phyloP scores from a whole-genome alignment of 2,329 filamentous ascomycete species.

The Xylariaceae sp. region DNA sequence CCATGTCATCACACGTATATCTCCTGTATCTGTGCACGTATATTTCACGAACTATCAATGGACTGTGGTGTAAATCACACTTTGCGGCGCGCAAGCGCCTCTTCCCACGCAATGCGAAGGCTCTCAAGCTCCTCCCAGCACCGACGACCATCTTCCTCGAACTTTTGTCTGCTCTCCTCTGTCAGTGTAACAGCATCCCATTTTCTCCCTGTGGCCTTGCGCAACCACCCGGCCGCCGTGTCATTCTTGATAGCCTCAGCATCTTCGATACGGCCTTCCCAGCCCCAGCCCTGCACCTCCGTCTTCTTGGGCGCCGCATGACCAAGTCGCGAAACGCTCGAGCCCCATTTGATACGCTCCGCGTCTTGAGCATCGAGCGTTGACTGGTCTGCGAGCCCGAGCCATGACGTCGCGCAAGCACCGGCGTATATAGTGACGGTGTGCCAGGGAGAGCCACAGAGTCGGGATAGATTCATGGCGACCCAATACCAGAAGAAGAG shows the following conservation, averaged over 20 bases:
- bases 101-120: conserved; percentile 64
- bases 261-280: conserved; percentile 54
- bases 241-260: conserved; percentile 40
- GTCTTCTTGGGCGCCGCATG: conserved; percentile 65
- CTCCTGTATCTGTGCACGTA: no score
- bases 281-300: conserved; percentile 85
- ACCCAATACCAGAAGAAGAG: conserved; percentile 66
- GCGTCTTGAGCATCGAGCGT: conserved; percentile 54
- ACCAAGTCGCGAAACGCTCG: conserved; percentile 58
- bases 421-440: conserved; percentile 70
- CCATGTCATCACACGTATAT: no score
- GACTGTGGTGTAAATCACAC: not conserved
- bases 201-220: conserved; percentile 55
- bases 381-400: conserved; percentile 65
- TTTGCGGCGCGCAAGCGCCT: conserved; percentile 28
- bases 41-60: no score
- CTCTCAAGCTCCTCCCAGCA: conserved; percentile 71
- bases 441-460: conserved; percentile 87
- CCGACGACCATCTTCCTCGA: conserved; percentile 57
- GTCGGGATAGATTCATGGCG: conserved; percentile 67
- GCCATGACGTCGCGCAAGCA: conserved; percentile 72
- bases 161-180: conserved; percentile 54
- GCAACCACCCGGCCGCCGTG: conserved; percentile 47
- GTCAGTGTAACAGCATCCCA: conserved; percentile 56
- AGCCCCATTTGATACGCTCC: conserved; percentile 76